Evolutionary conservation across 768 basidiomycete genomes (phyloP), one percentile per base, ranked within the genome.

Genomic region (Pholiota microspora): DNA sequence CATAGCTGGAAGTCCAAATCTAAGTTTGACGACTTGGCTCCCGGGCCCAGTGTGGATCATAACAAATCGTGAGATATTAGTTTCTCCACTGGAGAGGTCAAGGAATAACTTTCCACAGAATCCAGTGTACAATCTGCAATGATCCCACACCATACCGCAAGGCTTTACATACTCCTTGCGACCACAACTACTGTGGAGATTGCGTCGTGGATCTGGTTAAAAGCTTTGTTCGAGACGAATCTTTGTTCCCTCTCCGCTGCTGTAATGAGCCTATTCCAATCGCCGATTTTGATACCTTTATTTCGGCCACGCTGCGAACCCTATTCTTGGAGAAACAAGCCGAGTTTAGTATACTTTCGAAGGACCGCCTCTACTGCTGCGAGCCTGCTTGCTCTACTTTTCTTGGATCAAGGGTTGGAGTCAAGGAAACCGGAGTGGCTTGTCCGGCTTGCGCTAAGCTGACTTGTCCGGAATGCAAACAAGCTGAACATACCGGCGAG

Each of bases 381-480:
- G 71, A 62, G 4, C 68, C 74, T 4, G 71, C 72, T 0, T 86
- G 84, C 58, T 84, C 83, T 16, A 38, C 65, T 0, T 86, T 85
- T 65, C 69, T 86, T 9, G 81, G 78, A 4, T 71, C 76, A 0
- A 71, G 74, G 3, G 58, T 56, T 29, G 57, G 47, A 2, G 52
- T 28, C 31, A 42, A 38, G 40, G 27, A 27, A 45, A 25, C 51
- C 49, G 49, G 65, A 9, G 49, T 79, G 7, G 18, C 16, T 6
- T 85, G 84, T 56, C n/a, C 49, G 0, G 38, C 57, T 13, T 86
- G 85, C 60, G 23, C 49, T 3, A 64, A 65, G 0, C 35, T 51
- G 27, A 72, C 79, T 0, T 86, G 85, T 60, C 64, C 74, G 0
- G 56, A 59, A 2, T 87, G 84, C 73, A 85, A 80, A 56, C 69